phyloP scores from a whole-genome alignment of 139 green algal species.

The Haematococcus sp. region DNA sequence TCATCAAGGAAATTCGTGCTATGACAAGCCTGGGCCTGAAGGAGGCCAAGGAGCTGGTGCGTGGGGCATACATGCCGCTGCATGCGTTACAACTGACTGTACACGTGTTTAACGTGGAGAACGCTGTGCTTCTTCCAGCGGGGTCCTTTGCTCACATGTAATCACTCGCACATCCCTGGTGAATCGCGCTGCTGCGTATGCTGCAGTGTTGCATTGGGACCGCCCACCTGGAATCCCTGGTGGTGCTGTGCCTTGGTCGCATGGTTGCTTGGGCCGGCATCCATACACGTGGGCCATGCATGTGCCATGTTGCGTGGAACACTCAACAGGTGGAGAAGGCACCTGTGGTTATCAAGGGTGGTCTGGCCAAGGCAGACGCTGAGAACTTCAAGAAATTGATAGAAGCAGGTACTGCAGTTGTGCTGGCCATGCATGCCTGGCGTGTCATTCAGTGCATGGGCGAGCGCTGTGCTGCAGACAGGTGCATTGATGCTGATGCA shows the following conservation, averaged over 20 bases:
- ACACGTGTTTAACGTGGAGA: neutral
- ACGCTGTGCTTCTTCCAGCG: neutral
- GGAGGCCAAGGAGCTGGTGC: constrained; percentile 97
- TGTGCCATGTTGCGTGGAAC: neutral
- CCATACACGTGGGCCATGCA: no score
- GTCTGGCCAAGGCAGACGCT: constrained; percentile 92
- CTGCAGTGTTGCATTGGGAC: neutral
- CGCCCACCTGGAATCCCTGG: neutral
- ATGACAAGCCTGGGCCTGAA: constrained; percentile 94
- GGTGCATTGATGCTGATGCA: no score
- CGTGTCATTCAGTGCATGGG: no score
- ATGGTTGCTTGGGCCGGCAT: no score
- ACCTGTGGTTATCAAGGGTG: constrained; percentile 84
- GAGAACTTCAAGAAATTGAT: constrained; percentile 92
- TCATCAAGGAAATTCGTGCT: constrained; percentile 97
- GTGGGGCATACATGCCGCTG: neutral
- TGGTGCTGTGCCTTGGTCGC: neutral
- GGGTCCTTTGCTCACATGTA: neutral
- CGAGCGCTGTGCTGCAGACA: no score
- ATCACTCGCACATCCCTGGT: no score
- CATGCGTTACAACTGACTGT: neutral
- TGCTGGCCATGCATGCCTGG: no score
- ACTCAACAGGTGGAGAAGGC: constrained; percentile 93
- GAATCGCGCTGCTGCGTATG: no score
- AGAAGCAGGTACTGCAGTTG: constrained; percentile 57